Percentiles rank a stretch among this genome's conserved stretches.
Evolutionary conservation across 2,329 filamentous ascomycete species (phyloP).

Genomic region (Aspergillus luchuensis): DNA sequence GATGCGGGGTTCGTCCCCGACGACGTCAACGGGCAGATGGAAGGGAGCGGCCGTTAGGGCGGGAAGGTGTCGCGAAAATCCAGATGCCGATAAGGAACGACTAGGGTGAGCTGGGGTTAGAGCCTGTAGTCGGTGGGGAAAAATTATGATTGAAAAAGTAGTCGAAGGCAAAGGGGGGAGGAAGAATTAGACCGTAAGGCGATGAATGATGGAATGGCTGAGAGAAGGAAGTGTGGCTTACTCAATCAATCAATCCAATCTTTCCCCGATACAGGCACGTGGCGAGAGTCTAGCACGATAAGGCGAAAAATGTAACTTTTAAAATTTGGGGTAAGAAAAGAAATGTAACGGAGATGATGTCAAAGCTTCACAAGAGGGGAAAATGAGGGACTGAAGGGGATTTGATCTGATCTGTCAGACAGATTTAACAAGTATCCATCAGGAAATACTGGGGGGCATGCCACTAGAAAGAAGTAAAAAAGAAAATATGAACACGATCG

Average conservation of each 20-base stretch:
- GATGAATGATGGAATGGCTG: conserved; percentile 4
- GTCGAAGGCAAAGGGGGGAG: conserved; percentile 10
- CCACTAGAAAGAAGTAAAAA: not conserved
- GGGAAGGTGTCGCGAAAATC: not conserved
- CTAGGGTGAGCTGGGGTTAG: conserved; percentile 16
- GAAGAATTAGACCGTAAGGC: conserved; percentile 11
- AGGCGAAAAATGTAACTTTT: not conserved
- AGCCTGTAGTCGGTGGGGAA: conserved; percentile 5
- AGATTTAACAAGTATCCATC: not conserved
- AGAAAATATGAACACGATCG: not conserved
- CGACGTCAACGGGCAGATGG: conserved; percentile 15
- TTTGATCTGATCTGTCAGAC: not conserved
- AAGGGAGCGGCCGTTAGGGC: not conserved
- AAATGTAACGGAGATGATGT: conserved; percentile 10
- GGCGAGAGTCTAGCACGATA: conserved; percentile 9
- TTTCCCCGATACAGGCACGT: conserved; percentile 16
- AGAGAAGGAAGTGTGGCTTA: conserved; percentile 12
- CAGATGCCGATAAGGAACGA: conserved; percentile 18
- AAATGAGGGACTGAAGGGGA: not conserved
- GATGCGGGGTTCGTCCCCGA: conserved; percentile 26
- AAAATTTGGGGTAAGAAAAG: conserved; percentile 3
- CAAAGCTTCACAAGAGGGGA: not conserved
- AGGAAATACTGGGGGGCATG: not conserved
- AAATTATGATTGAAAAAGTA: not conserved
- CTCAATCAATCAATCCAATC: conserved; percentile 16